Percentiles rank a stretch among this genome's conserved stretches.
phyloP scores from a whole-genome alignment of 2,329 filamentous ascomycete genomes.

The Alternaria brassicicola region DNA sequence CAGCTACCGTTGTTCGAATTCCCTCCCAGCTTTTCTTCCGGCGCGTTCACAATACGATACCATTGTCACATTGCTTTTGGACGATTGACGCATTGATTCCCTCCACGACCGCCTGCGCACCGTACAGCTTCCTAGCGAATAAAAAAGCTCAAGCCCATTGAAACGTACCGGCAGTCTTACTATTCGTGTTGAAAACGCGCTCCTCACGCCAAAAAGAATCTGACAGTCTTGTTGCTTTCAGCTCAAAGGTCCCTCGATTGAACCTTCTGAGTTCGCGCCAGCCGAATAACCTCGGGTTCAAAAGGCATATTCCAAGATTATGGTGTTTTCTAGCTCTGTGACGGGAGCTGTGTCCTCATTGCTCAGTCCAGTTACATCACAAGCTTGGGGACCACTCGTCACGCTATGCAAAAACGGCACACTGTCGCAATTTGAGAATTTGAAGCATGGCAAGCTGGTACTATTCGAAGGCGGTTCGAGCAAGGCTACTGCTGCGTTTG shows the following conservation, averaged over 20 bases:
- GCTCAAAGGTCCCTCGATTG: neutral
- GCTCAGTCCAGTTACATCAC: conserved; percentile 52
- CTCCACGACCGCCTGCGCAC: neutral
- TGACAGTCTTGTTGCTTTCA: neutral
- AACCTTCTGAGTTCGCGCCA: neutral
- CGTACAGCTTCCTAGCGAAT: neutral
- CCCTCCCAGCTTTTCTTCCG: conserved; percentile 6
- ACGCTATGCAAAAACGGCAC: conserved; percentile 54
- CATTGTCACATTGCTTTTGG: conserved; percentile 4
- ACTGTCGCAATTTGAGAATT: conserved; percentile 53
- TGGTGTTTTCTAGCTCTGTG: conserved; percentile 48
- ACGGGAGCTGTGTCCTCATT: conserved; percentile 48
- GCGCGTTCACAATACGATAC: conserved; percentile 8
- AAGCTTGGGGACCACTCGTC: conserved; percentile 57
- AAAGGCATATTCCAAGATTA: conserved; percentile 14
- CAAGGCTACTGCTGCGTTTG: conserved; percentile 53
- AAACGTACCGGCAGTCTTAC: neutral
- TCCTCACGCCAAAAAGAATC: neutral
- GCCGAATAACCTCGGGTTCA: neutral
- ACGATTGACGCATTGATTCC: neutral
- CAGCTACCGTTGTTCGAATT: conserved; percentile 7
- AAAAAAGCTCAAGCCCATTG: neutral
- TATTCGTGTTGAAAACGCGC: neutral
- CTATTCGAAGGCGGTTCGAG: conserved; percentile 53
- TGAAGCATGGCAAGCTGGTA: conserved; percentile 55